Base-by-base conservation (phyloP, 305 asterid genomes). In the Petunia hybrid region DNA sequence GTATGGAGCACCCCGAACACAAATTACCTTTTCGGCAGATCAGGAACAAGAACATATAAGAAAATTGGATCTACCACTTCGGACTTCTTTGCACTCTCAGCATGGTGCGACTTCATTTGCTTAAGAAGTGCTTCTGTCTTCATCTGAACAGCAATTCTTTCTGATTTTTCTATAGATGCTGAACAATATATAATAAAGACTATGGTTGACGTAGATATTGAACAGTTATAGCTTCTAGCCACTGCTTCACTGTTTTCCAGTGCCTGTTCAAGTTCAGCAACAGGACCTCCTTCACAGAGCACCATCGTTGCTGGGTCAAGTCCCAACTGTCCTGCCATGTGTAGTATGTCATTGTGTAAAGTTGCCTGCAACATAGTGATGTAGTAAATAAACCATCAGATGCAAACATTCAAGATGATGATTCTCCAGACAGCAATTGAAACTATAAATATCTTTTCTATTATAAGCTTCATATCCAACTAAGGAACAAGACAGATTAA, bases 311-410 rank as follows among this genome's bases (percentile, higher is more conserved):
- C 91, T 6, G 98, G 99, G 82, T 94, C 92, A 79, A 95, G 97
- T 68, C 98, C 99, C 89, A 95, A 83, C 81, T 95, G 99, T 74
- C 99, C 99, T 75, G 99, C 99, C 99, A 95, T 92, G 83, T 94
- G 85, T 82, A 95, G 85, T 77, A 94, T 83, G 86, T 89, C 90
- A 86, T 82, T 88, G 85, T 95, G 97, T 85, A 89, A 84, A 77
- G 97, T 95, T 60, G 99, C 98, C 99, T 95, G 92, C 70, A 66
- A 59, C 76, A 79, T 12, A 56, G 5, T 31, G 51, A 42, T 16
- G 4, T 6, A 31, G 56, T 12, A 40, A 56, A 80, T 46, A 4
- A 71, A 80, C 13, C 0, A 69, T 10, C 40, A 80, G 56, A 80
- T 55, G 46, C n/a, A 80, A 35, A 35, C 12, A 12, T 73, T 51